phyloP scores from a whole-genome alignment of 257 asterid species.

The Fraxinus americana region DNA sequence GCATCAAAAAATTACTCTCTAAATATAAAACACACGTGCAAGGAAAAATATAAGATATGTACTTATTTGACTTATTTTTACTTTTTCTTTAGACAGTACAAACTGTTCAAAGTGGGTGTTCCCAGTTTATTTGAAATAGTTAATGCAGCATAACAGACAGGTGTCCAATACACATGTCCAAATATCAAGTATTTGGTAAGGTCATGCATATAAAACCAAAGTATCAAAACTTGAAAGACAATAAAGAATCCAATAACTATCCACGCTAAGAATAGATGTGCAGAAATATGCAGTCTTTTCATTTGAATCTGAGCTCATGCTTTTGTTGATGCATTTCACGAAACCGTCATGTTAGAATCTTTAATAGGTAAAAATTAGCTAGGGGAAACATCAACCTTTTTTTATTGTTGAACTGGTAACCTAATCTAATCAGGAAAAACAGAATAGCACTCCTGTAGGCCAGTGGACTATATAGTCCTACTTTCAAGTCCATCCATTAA shows the following conservation, averaged over 20 bases:
- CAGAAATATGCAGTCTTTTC: background rate
- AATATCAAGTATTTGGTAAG: background rate
- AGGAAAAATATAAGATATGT: background rate
- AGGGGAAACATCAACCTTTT: background rate
- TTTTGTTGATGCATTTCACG: slow-evolving; percentile 1
- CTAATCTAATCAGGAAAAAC: background rate
- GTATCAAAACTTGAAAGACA: background rate
- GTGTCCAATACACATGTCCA: background rate
- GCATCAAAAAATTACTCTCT: background rate
- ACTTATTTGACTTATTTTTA: background rate
- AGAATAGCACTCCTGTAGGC: background rate
- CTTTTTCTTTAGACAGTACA: background rate
- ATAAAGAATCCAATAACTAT: background rate
- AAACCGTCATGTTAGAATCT: background rate
- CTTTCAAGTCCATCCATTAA: background rate
- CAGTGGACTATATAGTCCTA: background rate
- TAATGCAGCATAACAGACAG: background rate
- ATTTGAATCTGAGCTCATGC: background rate
- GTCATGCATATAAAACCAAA: background rate
- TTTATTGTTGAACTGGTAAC: background rate
- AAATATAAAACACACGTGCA: background rate
- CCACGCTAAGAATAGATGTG: background rate
- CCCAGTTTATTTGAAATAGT: background rate
- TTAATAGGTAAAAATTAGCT: background rate
- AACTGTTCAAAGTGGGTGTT: background rate